Percentiles rank a stretch among this genome's conserved stretches.
These are phyloP conservation scores for Hawksworthiomyces lignivorus DNA, from an alignment of 2,329 filamentous ascomycete species.

Conservation along the genomic window DNA sequence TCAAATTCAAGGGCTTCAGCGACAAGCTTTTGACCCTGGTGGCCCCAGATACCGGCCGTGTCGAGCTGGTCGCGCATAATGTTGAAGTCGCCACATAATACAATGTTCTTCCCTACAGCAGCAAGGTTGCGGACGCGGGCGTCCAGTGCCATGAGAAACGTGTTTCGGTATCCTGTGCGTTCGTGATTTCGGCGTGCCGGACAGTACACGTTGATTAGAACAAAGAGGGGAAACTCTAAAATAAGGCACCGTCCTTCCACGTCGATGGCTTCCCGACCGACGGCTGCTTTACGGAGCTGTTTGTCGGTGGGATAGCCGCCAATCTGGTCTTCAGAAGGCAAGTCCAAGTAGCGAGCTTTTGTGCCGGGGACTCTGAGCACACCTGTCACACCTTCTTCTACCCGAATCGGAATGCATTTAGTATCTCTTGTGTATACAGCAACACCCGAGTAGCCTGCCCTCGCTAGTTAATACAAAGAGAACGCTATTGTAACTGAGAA, in stretches of 20 bases:
- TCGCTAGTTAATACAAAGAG: slow-evolving; percentile 8
- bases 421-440: slow-evolving; percentile 90
- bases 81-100: slow-evolving; percentile 85
- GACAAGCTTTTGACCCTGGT: slow-evolving; percentile 52
- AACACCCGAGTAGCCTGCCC: slow-evolving; percentile 82
- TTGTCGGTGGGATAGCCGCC: slow-evolving; percentile 73
- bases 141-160: slow-evolving; percentile 74
- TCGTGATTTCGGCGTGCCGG: slow-evolving; percentile 80
- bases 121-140: slow-evolving; percentile 77
- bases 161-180: slow-evolving; percentile 72
- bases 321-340: slow-evolving; percentile 67
- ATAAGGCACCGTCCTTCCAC: slow-evolving; percentile 87
- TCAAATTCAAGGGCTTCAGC: slow-evolving; percentile 57
- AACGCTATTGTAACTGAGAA: neutral
- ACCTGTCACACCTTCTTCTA: slow-evolving; percentile 90
- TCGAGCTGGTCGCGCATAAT: slow-evolving; percentile 65
- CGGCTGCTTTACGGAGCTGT: slow-evolving; percentile 47
- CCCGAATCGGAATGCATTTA: slow-evolving; percentile 75
- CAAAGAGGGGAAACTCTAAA: slow-evolving; percentile 90
- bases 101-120: slow-evolving; percentile 71
- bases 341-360: slow-evolving; percentile 61
- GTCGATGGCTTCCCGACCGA: slow-evolving; percentile 70
- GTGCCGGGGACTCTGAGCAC: slow-evolving; percentile 67
- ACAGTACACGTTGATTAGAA: slow-evolving; percentile 86
- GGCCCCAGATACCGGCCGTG: slow-evolving; percentile 53